Conservation (phyloP, 2,329 filamentous ascomycete species). For the Lasiodiplodia hormozganensis region DNA sequence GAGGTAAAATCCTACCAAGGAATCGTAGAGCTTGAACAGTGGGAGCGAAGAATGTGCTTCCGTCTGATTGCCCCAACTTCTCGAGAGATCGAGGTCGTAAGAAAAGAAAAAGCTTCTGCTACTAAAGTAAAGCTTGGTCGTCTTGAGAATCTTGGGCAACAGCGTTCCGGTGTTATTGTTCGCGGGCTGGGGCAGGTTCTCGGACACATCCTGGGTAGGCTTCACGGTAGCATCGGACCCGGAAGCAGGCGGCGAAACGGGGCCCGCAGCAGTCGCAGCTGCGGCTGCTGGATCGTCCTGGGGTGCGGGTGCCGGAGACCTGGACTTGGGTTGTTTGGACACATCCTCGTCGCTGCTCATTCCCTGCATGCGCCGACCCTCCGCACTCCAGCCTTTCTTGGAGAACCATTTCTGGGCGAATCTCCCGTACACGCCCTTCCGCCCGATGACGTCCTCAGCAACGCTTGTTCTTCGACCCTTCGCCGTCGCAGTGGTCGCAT, state of each 20-base stretch:
- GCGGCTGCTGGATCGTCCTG: conserved; percentile 14
- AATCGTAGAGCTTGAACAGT: conserved; percentile 75
- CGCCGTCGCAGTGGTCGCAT: conserved; percentile 36
- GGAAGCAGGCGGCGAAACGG: conserved; percentile 16
- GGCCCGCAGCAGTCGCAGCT: background rate
- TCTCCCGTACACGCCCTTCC: conserved; percentile 81
- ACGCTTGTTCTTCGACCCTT: conserved; percentile 62
- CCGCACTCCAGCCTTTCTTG: conserved; percentile 77
- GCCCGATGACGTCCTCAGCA: conserved; percentile 86
- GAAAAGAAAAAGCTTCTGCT: conserved; percentile 90
- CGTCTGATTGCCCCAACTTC: conserved; percentile 58
- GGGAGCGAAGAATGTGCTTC: conserved; percentile 59
- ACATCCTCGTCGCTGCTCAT: conserved; percentile 63
- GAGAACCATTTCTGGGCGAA: conserved; percentile 95
- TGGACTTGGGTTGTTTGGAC: background rate
- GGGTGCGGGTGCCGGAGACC: conserved; percentile 16
- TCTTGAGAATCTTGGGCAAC: conserved; percentile 83
- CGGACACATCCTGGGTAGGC: conserved; percentile 2
- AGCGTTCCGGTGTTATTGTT: conserved; percentile 50
- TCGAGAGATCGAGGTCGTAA: conserved; percentile 91
- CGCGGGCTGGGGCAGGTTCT: conserved; percentile 4
- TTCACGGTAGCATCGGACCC: conserved; percentile 18
- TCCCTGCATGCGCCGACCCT: conserved; percentile 73
- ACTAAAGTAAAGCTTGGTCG: conserved; percentile 83
- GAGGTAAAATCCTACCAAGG: conserved; percentile 48